phyloP scores from a whole-genome alignment of 176 grass and related monocot genomes.

The Cenchrus fungigraminus region DNA sequence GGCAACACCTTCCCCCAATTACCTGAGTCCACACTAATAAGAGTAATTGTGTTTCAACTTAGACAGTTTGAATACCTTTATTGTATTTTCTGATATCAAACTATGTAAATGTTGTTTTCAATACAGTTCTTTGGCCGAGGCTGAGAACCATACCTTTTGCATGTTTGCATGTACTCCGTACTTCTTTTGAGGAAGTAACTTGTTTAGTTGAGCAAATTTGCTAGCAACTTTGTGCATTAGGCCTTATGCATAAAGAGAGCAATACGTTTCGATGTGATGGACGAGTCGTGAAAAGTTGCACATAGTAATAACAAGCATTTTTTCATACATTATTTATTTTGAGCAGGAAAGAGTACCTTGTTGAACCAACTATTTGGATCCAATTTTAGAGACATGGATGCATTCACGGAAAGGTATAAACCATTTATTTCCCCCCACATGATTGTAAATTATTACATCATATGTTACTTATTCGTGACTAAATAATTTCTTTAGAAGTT shows the following conservation, averaged over 20 bases:
- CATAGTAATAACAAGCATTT: not conserved
- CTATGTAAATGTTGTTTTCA: not conserved
- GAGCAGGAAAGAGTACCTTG: conserved; percentile 92
- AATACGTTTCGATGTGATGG: too few species aligned
- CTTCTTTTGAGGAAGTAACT: not conserved
- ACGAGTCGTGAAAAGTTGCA: not conserved
- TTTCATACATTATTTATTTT: conserved; percentile 13
- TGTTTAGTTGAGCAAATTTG: not conserved
- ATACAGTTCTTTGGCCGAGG: not conserved
- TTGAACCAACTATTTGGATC: conserved; percentile 90
- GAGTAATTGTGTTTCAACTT: not conserved
- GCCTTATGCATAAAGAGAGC: too few species aligned
- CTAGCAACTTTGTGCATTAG: too few species aligned
- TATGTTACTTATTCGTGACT: not conserved
- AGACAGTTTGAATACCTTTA: not conserved
- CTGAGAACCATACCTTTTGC: not conserved
- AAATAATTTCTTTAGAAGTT: not conserved
- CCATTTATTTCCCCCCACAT: not conserved
- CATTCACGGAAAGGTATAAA: conserved; percentile 83
- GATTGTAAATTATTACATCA: not conserved
- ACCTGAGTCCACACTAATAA: not conserved
- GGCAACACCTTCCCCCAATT: not conserved
- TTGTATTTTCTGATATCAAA: not conserved
- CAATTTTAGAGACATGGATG: conserved; percentile 94
- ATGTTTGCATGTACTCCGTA: not conserved